These are phyloP conservation scores for Catharanthus roseus DNA, from an alignment of 257 asterid species.

Conservation along the genomic window DNA sequence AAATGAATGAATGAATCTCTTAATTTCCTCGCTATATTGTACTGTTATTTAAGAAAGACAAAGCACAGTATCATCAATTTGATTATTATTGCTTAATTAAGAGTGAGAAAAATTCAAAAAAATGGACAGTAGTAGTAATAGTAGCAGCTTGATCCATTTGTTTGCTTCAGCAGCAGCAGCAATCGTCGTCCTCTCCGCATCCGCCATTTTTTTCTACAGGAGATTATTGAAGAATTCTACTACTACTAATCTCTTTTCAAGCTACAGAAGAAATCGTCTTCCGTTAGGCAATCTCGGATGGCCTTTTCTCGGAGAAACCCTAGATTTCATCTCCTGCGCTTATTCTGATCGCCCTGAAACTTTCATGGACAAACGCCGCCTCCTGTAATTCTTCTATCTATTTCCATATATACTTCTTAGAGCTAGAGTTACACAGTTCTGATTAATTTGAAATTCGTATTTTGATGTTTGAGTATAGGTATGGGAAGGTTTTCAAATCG, in stretches of 20 bases:
- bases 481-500: conserved; percentile 84
- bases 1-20: background rate
- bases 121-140: conserved; percentile 12
- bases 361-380: conserved; percentile 70
- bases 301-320: conserved; percentile 85
- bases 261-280: conserved; percentile 19
- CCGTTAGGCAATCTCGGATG: conserved; percentile 78
- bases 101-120: conserved; percentile 6
- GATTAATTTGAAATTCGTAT: background rate
- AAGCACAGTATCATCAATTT: background rate
- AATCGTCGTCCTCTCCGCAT: conserved; percentile 22
- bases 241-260: conserved; percentile 10
- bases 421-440: no score
- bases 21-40: no score
- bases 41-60: no score
- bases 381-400: conserved; percentile 36
- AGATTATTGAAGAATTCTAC: conserved; percentile 23
- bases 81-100: background rate
- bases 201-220: conserved; percentile 26
- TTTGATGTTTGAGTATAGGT: conserved; percentile 34
- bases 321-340: conserved; percentile 75
- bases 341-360: conserved; percentile 65
- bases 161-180: conserved; percentile 18
- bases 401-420: no score
- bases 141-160: conserved; percentile 23